Percentiles rank a stretch among this genome's conserved stretches.
These are phyloP conservation scores for Entrophospora sp. DNA, from an alignment of 192 early-diverging fungal species.

Conservation along the genomic window DNA sequence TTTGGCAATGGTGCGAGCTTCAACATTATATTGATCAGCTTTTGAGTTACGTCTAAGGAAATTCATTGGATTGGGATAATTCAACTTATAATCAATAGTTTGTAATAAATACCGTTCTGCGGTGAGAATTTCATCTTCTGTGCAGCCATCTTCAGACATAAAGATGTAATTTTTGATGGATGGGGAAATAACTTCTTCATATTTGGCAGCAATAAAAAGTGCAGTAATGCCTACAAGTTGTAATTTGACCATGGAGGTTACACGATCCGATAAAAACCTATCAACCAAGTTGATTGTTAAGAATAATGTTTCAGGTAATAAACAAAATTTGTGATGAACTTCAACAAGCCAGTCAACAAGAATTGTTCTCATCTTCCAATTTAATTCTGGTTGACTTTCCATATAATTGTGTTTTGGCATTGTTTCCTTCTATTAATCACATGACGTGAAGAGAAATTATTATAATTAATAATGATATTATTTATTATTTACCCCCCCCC, in stretches of 20 bases:
- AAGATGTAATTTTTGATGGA: constrained; percentile 76
- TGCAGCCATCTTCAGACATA: constrained; percentile 72
- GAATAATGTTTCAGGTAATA: constrained; percentile 92
- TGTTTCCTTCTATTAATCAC: constrained; percentile 35
- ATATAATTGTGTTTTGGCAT: constrained; percentile 81
- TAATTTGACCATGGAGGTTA: constrained; percentile 81
- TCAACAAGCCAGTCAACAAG: constrained; percentile 94
- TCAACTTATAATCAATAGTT: constrained; percentile 78
- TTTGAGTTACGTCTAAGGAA: constrained; percentile 86
- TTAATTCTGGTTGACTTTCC: constrained; percentile 72
- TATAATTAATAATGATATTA: no score
- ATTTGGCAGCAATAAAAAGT: constrained; percentile 88
- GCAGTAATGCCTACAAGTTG: constrained; percentile 91
- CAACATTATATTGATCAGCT: constrained; percentile 82
- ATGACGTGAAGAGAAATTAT: no score
- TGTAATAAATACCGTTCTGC: constrained; percentile 90
- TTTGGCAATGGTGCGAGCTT: constrained; percentile 88
- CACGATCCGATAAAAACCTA: constrained; percentile 81
- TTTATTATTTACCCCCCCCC: no score
- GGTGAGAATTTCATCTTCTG: constrained; percentile 75
- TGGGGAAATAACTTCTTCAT: constrained; percentile 86
- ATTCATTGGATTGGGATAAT: constrained; percentile 85
- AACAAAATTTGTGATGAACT: constrained; percentile 81
- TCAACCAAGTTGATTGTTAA: constrained; percentile 91
- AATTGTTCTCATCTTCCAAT: constrained; percentile 87